Base-by-base conservation (phyloP, 2,329 filamentous ascomycete genomes). In the Pyricularia pennisetigena region DNA sequence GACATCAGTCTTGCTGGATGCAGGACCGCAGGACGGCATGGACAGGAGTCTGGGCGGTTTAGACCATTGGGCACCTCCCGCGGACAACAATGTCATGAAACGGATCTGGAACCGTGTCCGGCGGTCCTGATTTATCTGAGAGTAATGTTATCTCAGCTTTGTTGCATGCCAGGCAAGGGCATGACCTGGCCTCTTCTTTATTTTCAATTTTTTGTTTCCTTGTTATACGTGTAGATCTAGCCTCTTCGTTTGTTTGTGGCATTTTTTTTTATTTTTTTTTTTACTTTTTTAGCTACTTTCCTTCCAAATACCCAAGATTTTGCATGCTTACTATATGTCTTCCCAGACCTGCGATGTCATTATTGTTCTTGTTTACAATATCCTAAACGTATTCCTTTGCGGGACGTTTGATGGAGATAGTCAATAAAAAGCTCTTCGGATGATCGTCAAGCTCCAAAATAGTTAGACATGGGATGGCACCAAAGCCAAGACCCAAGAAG, bases 101-200 rank as follows among this genome's bases (percentile, higher is more conserved):
- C 83, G 86, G 67, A 81, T 90, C 68, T 90, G 88, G 87, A 86
- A 89, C 70, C 83, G 82, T 69, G 85, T 90, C 57, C 80, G 83
- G 68, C 81, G 85, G 69, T 74, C 77, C 2, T 78, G 69, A 72
- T 61, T 3, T 24, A 61, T 35, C 35, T 35, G n/a, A 62, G 24
- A 41, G 14, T 28, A 28, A 41, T 20, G 28, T 20, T 32, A 5
- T 64, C 14, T 64, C 28, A 30, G 23, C 9, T 23, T 64, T 32
- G 20, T 28, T 67, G 14, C 20, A 41, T 67, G 20, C 24, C 28
- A 28, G 24, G 35, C 65, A 57, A 67, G 20, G 26, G 29, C 65
- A 57, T 54, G 41, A 67, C 12, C 59, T 62, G 28, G n/a, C 20
- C n/a, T 29, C 16, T 64, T 68, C 23, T 64, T 30, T 30, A 14